phyloP scores from a whole-genome alignment of 2,329 filamentous ascomycete species.

The Stemphylium beticola region DNA sequence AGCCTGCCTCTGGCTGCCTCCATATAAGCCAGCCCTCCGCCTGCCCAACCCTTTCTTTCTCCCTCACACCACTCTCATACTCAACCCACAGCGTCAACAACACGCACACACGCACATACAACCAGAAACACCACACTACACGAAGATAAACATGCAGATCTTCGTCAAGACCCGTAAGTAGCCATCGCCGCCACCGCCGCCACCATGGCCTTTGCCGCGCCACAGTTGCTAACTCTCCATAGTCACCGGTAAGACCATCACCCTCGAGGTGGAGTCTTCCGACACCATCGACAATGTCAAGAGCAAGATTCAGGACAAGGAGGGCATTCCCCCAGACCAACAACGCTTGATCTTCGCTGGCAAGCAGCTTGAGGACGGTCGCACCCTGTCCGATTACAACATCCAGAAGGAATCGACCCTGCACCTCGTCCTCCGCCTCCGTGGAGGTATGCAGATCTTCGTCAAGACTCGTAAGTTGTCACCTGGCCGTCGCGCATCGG shows the following conservation, averaged over 20 bases:
- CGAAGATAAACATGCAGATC: conserved; percentile 76
- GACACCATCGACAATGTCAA: conserved; percentile 98
- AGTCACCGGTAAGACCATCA: conserved; percentile 73
- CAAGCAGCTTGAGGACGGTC: conserved; percentile 95
- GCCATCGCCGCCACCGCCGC: conserved; percentile 34
- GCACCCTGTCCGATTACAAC: conserved; percentile 91
- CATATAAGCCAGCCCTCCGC: conserved; percentile 40
- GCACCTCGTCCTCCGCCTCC: conserved; percentile 76
- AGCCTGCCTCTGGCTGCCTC: conserved; percentile 35
- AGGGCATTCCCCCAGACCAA: conserved; percentile 95
- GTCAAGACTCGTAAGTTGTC: conserved; percentile 59
- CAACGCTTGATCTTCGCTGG: conserved; percentile 97
- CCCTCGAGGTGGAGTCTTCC: conserved; percentile 70
- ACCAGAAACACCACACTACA: conserved; percentile 11
- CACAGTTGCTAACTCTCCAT: conserved; percentile 42
- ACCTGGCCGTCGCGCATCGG: conserved; percentile 35
- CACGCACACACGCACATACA: conserved; percentile 4
- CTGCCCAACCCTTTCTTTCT: conserved; percentile 20
- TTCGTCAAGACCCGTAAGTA: conserved; percentile 94
- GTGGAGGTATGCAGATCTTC: conserved; percentile 69
- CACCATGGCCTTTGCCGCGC: conserved; percentile 19
- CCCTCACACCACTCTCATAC: conserved; percentile 23
- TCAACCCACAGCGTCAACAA: conserved; percentile 9
- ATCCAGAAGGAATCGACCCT: conserved; percentile 85
- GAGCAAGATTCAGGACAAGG: conserved; percentile 97